A percentile compares a stretch with the other conserved stretches of the same genome.
Conservation (phyloP, 1,139 yeast species). For the Taphrina populina region DNA sequence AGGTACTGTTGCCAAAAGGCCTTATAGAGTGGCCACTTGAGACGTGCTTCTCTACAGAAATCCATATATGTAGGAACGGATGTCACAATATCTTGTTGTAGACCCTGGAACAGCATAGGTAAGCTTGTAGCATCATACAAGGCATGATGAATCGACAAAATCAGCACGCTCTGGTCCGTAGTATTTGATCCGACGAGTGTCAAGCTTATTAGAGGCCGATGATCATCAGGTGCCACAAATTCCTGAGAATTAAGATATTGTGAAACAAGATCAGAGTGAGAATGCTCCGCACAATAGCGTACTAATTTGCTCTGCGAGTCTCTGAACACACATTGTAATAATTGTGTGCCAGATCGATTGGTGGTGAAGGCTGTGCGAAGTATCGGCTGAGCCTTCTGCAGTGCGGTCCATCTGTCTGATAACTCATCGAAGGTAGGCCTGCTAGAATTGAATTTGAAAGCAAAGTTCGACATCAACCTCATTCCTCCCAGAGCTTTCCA, state of each 20-base stretch:
- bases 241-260: neutral
- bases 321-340: slow-evolving; percentile 36
- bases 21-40: too few relatives aligned
- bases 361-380: slow-evolving; percentile 39
- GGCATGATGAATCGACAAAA: slow-evolving; percentile 40
- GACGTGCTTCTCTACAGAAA: too few relatives aligned
- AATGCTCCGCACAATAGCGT: too few relatives aligned
- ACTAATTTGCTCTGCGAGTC: too few relatives aligned
- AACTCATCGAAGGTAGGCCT: slow-evolving; percentile 25
- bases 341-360: slow-evolving; percentile 14
- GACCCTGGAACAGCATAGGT: slow-evolving; percentile 28
- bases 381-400: slow-evolving; percentile 30
- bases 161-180: slow-evolving; percentile 9
- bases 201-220: neutral
- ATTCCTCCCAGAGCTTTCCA: slow-evolving; percentile 36
- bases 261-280: too few relatives aligned
- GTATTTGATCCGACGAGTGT: neutral
- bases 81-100: too few relatives aligned
- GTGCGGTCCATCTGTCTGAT: slow-evolving; percentile 35
- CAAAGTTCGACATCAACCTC: slow-evolving; percentile 37
- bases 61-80: too few relatives aligned
- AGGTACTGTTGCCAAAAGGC: slow-evolving; percentile 22
- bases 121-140: slow-evolving; percentile 41
- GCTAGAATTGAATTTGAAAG: slow-evolving; percentile 12
- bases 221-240: slow-evolving; percentile 25